Percentiles rank a stretch among this genome's conserved stretches.
phyloP scores from a whole-genome alignment of 2,329 filamentous ascomycete species.

The Paracoccidioides brasiliensis region DNA sequence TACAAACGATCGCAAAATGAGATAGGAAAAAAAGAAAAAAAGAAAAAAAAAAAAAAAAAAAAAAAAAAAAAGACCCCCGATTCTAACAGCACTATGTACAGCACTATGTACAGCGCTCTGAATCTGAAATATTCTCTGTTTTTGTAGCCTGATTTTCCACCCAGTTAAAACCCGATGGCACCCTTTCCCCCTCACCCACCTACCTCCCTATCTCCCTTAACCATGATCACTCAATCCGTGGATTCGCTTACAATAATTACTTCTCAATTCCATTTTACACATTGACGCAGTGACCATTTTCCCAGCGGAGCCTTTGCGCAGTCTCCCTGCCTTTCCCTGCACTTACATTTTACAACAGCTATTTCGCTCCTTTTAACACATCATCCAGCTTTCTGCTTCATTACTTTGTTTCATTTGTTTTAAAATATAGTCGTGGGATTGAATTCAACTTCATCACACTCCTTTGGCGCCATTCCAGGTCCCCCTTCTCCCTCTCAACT shows the following conservation, averaged over 20 bases:
- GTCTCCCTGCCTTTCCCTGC: too few species aligned
- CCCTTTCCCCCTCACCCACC: too few species aligned
- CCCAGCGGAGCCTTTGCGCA: neutral
- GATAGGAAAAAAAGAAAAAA: neutral
- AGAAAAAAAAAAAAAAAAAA: neutral
- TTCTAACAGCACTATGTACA: neutral
- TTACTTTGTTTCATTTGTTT: neutral
- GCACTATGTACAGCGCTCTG: neutral
- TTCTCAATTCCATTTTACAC: neutral
- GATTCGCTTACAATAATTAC: neutral
- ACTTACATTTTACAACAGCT: neutral
- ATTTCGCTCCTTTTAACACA: neutral
- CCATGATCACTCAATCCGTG: neutral
- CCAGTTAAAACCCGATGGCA: too few species aligned
- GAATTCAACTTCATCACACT: neutral
- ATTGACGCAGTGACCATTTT: neutral
- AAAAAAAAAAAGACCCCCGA: neutral
- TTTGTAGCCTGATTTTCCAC: too few species aligned
- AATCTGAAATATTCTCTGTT: neutral
- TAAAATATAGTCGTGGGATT: neutral
- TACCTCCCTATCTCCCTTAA: too few species aligned
- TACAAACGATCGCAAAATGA: neutral
- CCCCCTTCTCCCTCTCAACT: too few species aligned
- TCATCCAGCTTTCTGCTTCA: neutral
- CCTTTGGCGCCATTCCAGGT: neutral